Percentiles rank a stretch among this genome's conserved stretches.
These are phyloP conservation scores for Colletotrichum theobromicola DNA, from an alignment of 2,329 filamentous ascomycete genomes.

Conservation along the genomic window DNA sequence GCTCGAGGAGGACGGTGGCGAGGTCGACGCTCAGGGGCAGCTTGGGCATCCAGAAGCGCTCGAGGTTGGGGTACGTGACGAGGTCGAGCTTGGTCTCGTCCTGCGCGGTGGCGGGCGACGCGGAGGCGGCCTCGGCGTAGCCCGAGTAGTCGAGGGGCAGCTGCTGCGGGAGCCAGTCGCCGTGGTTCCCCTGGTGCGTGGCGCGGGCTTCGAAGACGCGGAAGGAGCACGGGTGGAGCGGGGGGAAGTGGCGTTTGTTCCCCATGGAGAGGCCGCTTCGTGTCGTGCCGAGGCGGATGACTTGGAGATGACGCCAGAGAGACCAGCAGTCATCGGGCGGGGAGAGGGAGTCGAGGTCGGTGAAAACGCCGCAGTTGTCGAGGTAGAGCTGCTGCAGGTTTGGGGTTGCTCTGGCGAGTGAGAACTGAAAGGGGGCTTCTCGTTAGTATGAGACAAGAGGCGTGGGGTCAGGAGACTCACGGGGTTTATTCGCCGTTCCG, in stretches of 20 bases:
- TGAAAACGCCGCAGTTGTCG: slow-evolving; percentile 16
- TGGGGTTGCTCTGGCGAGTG: slow-evolving; percentile 11
- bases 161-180: slow-evolving; percentile 30
- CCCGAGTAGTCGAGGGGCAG: slow-evolving; percentile 20
- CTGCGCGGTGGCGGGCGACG: not conserved
- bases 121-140: not conserved
- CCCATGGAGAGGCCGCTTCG: slow-evolving; percentile 20
- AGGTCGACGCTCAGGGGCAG: slow-evolving; percentile 16
- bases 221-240: slow-evolving; percentile 23
- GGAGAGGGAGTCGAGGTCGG: slow-evolving; percentile 8
- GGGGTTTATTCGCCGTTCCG: slow-evolving; percentile 10
- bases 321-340: slow-evolving; percentile 18
- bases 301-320: slow-evolving; percentile 35
- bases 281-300: slow-evolving; percentile 28
- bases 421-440: not conserved
- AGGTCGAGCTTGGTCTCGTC: not conserved
- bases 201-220: slow-evolving; percentile 30
- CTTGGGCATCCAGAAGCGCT: slow-evolving; percentile 21
- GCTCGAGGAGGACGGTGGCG: slow-evolving; percentile 23
- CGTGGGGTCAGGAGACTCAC: not conserved
- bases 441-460: not conserved
- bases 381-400: slow-evolving; percentile 18
- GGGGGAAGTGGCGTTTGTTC: slow-evolving; percentile 20
- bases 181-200: slow-evolving; percentile 33
- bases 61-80: slow-evolving; percentile 18